Base-by-base conservation (phyloP, 1,139 yeast genomes). In the Lodderomyces oxycetoniae region DNA sequence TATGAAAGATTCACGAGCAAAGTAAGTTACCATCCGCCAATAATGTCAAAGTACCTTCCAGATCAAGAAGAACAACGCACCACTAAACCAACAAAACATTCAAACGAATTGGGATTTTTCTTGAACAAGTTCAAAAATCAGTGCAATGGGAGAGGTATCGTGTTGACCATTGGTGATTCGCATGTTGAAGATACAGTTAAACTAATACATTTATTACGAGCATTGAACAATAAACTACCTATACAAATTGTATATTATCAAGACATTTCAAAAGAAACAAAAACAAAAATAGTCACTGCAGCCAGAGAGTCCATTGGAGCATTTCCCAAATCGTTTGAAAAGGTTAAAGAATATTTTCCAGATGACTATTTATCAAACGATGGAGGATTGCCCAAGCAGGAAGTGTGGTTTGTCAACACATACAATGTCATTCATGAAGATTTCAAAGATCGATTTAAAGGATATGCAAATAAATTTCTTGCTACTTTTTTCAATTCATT, bases 401-500 rank as follows among this genome's bases (percentile, higher is more conserved):
- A 66, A 10, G 42, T 76, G 4, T 63, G 65, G 52, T 63, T 74
- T 40, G 62, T 76, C 4, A 62, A 74, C 47, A 66, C 66, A 2
- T 37, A 55, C 0, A 44, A 49, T 1, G 46, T 69, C 3, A 46
- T 76, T 12, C 47, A 52, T 13, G 36, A 45, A 1, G 37, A 47
- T 3, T 61, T 57, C 40, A 38, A 48, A 5, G 47, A 42, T 17
- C 55, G 59, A 26, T 66, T 70, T 37, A 47, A 54, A n/a, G 58
- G 55, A 2, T 71, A 57, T 43, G 68, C 69, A 29, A 73, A 73
- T 48, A 75, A 75, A 47, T 59, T 77, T 44, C 43, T 71, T 17
- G 77, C 79, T 3, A 51, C 64, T 12, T 39, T 74, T 15, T 72
- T 74, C 52, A 72, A 64, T 36, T 64, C 77, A 2, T 74, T 74